Evolutionary conservation across 208 protist species (phyloP).

Genomic region (Trypanosoma avium): DNA sequence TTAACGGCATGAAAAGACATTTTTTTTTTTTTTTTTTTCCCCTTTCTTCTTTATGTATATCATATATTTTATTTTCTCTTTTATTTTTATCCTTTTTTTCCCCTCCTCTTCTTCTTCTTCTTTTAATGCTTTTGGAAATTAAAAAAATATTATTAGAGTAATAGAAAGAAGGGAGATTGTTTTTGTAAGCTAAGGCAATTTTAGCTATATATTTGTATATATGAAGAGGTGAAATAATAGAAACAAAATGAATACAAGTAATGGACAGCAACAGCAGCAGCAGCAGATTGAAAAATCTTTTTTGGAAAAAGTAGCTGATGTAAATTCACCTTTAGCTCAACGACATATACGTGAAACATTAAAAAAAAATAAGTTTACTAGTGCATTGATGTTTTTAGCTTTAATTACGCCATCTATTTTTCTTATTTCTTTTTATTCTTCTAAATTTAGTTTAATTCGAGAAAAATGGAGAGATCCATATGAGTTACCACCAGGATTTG

Average conservation of each 20-base stretch:
- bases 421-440: constrained; percentile 67
- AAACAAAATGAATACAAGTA: constrained; percentile 38
- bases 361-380: constrained; percentile 70
- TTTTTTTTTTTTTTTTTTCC: not conserved
- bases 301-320: constrained; percentile 59
- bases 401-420: constrained; percentile 48
- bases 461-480: constrained; percentile 71
- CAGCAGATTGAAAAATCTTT: constrained; percentile 55
- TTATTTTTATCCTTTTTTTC: constrained; percentile 1
- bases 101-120: not conserved
- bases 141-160: too few relatives aligned
- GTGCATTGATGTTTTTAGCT: constrained; percentile 43
- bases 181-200: too few relatives aligned
- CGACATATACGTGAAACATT: constrained; percentile 59
- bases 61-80: not conserved
- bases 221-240: constrained; percentile 25
- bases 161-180: too few relatives aligned
- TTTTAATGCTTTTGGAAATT: not conserved
- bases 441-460: constrained; percentile 57
- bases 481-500: constrained; percentile 67
- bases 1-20: too few relatives aligned
- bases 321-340: constrained; percentile 63
- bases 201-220: too few relatives aligned
- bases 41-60: not conserved
- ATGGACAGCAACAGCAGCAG: too few relatives aligned